Evolutionary conservation across 257 asterid genomes (phyloP).

Genomic region (Nicotiana tomentosiformis): DNA sequence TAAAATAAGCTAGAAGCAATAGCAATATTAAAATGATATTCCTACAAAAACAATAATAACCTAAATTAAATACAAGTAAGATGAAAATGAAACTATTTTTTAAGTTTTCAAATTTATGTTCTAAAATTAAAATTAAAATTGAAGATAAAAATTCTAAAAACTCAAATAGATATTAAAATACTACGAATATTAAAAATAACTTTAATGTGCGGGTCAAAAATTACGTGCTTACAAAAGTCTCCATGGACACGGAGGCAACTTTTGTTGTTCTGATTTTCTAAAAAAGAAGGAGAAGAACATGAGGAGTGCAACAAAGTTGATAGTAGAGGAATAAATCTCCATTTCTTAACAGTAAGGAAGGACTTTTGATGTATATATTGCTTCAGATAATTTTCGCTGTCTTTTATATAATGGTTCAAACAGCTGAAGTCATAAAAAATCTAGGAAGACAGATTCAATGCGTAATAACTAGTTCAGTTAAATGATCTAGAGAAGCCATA

Average conservation of each 20-base stretch:
- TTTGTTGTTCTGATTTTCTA: not conserved
- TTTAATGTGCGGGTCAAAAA: too few species aligned
- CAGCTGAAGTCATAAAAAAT: not conserved
- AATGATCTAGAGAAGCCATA: too few species aligned
- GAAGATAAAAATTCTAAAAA: too few species aligned
- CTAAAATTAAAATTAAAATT: too few species aligned
- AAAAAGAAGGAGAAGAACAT: not conserved
- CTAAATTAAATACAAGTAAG: too few species aligned
- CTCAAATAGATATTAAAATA: too few species aligned
- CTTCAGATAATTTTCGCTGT: not conserved
- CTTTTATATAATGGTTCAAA: not conserved
- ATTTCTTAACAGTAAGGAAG: not conserved
- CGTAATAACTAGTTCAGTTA: not conserved
- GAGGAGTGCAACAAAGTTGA: not conserved
- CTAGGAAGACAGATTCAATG: not conserved
- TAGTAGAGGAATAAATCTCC: not conserved
- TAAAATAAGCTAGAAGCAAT: too few species aligned
- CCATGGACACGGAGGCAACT: slow-evolving; percentile 34
- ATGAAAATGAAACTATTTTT: too few species aligned
- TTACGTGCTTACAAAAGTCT: slow-evolving; percentile 3
- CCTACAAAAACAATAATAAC: too few species aligned
- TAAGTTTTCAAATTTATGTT: too few species aligned
- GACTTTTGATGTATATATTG: not conserved
- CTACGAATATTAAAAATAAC: too few species aligned
- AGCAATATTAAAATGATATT: too few species aligned